phyloP scores from a whole-genome alignment of 2,329 filamentous ascomycete species.

The Hymenoscyphus scutula region DNA sequence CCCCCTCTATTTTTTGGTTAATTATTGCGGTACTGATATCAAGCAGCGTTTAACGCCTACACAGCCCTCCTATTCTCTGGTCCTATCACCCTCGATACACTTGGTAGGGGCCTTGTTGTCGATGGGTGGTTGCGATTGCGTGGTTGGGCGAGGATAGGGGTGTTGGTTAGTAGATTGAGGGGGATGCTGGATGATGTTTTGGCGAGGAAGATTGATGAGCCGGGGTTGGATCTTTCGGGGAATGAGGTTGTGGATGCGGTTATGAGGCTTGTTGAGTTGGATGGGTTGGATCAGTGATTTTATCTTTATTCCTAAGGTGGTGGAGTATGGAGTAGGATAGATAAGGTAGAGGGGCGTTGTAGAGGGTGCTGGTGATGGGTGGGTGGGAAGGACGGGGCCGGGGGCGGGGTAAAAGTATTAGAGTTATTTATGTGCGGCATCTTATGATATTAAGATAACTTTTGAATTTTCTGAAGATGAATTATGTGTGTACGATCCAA shows the following conservation, averaged over 20 bases:
- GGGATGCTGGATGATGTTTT: slow-evolving; percentile 85
- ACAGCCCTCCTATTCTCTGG: slow-evolving; percentile 86
- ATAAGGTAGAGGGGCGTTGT: background rate
- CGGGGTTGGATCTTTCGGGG: slow-evolving; percentile 55
- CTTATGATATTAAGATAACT: no score
- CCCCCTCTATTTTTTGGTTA: background rate
- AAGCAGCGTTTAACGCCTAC: slow-evolving; percentile 79
- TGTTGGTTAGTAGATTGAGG: slow-evolving; percentile 78
- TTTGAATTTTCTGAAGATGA: no score
- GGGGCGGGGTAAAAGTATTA: no score
- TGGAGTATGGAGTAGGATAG: background rate
- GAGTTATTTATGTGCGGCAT: no score
- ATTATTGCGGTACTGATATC: background rate
- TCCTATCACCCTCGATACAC: slow-evolving; percentile 78
- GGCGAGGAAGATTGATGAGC: slow-evolving; percentile 76
- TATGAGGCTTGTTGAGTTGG: slow-evolving; percentile 78
- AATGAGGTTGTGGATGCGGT: slow-evolving; percentile 75
- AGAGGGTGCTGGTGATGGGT: no score
- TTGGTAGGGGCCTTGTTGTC: slow-evolving; percentile 81
- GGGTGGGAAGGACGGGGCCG: no score
- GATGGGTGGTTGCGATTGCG: slow-evolving; percentile 86
- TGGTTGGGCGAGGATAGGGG: slow-evolving; percentile 93
- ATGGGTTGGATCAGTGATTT: slow-evolving; percentile 66
- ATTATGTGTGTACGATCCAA: no score
- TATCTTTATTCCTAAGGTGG: no score